Conservation (phyloP, 2,329 filamentous ascomycete species). For the Colletotrichum sp. region DNA sequence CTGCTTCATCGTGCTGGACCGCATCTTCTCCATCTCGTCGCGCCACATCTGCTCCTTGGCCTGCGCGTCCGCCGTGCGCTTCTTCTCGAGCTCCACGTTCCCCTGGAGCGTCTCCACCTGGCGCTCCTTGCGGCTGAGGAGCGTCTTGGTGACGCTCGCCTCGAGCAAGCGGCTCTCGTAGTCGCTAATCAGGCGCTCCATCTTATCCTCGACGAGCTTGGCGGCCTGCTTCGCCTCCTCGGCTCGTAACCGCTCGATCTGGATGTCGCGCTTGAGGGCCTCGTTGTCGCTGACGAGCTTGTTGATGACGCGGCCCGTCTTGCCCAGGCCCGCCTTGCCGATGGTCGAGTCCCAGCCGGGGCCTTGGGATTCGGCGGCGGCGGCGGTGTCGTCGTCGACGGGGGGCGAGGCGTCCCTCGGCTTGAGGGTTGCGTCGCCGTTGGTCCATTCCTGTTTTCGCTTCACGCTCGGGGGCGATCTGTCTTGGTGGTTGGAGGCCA, state of each 20-base stretch:
- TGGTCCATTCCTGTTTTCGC: conserved; percentile 34
- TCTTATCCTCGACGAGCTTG: conserved; percentile 71
- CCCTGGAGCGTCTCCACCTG: conserved; percentile 73
- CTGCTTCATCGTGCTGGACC: conserved; percentile 62
- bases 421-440: conserved; percentile 9
- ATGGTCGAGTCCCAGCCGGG: conserved; percentile 68
- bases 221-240: conserved; percentile 75
- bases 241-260: conserved; percentile 66
- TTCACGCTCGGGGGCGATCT: conserved; percentile 35
- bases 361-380: conserved; percentile 34
- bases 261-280: conserved; percentile 73
- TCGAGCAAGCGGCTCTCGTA: conserved; percentile 74
- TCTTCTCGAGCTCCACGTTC: conserved; percentile 67
- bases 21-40: conserved; percentile 66
- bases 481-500: conserved; percentile 37
- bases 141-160: conserved; percentile 71
- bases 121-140: conserved; percentile 74
- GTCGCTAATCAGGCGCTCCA: conserved; percentile 70
- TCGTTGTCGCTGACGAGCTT: conserved; percentile 82
- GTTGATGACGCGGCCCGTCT: conserved; percentile 81
- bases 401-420: conserved; percentile 8
- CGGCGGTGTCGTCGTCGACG: conserved; percentile 9
- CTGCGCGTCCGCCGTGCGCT: conserved; percentile 62
- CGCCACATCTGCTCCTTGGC: conserved; percentile 66
- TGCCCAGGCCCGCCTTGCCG: conserved; percentile 72